Percentiles rank a stretch among this genome's conserved stretches.
These are phyloP conservation scores for Tylopilus intermedius DNA, from an alignment of 768 basidiomycete species.

Conservation along the genomic window DNA sequence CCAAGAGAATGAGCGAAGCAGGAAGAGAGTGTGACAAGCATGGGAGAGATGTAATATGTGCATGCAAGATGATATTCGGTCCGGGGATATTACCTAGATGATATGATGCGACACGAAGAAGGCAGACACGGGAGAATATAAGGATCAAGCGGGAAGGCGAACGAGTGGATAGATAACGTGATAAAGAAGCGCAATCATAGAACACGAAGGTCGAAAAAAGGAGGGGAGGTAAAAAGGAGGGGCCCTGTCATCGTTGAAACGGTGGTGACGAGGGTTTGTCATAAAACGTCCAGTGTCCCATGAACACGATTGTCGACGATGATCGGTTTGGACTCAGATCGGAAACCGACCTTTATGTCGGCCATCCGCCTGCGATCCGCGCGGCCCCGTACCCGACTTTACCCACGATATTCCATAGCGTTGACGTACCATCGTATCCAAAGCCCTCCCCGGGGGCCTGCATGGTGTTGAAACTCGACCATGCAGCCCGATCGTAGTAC, in stretches of 20 bases:
- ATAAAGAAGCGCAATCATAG: constrained; percentile 16
- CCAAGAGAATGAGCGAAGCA: not conserved
- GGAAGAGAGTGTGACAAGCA: constrained; percentile 9
- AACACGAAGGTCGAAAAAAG: constrained; percentile 11
- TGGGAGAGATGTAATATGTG: not conserved
- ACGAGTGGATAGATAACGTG: constrained; percentile 15
- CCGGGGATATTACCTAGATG: constrained; percentile 8
- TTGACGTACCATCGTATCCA: constrained; percentile 50
- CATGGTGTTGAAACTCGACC: constrained; percentile 75
- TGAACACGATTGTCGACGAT: constrained; percentile 6
- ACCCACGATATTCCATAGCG: constrained; percentile 67
- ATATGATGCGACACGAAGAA: constrained; percentile 9
- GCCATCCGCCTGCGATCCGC: constrained; percentile 72
- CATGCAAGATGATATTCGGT: constrained; percentile 10
- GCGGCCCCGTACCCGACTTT: constrained; percentile 72
- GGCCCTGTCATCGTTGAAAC: constrained; percentile 8
- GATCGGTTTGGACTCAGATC: not conserved
- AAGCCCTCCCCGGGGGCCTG: constrained; percentile 70
- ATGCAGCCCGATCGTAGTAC: constrained; percentile 72
- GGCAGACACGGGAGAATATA: not conserved
- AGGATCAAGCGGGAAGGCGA: not conserved
- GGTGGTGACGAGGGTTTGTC: constrained; percentile 5
- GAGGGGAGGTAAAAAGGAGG: not conserved
- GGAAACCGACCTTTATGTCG: constrained; percentile 42
- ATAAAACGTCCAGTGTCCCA: not conserved